phyloP scores from a whole-genome alignment of 2,329 filamentous ascomycete species.

The Sporothrix brunneoviolacea region DNA sequence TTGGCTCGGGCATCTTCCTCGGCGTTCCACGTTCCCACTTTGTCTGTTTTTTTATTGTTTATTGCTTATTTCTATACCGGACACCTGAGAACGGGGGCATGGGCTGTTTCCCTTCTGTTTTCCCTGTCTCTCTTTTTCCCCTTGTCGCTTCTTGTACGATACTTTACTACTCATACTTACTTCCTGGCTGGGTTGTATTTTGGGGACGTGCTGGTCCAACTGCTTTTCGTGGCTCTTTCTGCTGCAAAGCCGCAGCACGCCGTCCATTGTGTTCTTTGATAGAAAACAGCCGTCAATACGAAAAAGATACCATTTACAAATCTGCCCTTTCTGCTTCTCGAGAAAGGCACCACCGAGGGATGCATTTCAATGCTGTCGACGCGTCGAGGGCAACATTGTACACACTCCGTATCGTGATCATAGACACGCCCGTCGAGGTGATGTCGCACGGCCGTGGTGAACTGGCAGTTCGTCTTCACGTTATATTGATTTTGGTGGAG shows the following conservation, averaged over 20 bases:
- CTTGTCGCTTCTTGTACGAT: constrained; percentile 4
- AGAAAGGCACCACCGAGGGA: too few species aligned
- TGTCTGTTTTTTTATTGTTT: not conserved
- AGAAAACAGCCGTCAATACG: constrained; percentile 3
- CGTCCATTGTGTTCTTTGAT: not conserved
- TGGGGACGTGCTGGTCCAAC: not conserved
- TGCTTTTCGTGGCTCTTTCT: not conserved
- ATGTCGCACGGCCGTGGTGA: too few species aligned
- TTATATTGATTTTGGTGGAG: not conserved
- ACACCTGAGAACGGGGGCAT: not conserved
- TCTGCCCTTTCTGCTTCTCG: not conserved
- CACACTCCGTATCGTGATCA: too few species aligned
- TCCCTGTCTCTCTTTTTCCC: not conserved
- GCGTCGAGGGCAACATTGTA: too few species aligned
- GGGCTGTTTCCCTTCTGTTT: not conserved
- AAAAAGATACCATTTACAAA: constrained; percentile 3
- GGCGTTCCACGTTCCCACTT: constrained; percentile 4
- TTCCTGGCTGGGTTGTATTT: not conserved
- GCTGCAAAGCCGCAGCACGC: too few species aligned
- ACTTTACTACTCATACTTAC: not conserved
- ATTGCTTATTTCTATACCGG: not conserved
- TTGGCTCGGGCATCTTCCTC: constrained; percentile 3
- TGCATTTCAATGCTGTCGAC: too few species aligned
- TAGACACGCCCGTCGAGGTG: too few species aligned
- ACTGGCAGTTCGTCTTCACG: too few species aligned